Conservation (phyloP, 2,329 filamentous ascomycete species). For the Aspergillus pseudotamarii region DNA sequence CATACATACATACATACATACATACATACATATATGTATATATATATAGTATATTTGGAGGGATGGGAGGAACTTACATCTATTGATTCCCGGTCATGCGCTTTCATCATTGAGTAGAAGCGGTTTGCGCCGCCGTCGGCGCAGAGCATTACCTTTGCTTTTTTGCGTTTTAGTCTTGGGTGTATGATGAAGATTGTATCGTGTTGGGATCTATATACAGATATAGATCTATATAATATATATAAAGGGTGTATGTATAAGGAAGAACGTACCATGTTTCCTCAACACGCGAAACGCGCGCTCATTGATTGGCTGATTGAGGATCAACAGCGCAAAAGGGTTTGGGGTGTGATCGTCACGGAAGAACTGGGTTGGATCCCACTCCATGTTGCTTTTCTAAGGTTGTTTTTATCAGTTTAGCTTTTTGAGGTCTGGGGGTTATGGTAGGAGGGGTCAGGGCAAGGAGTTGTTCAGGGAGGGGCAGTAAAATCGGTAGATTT, state of each 20-base stretch:
- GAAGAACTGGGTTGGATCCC: slow-evolving; percentile 47
- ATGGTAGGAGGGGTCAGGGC: no score
- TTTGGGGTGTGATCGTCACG: slow-evolving; percentile 26
- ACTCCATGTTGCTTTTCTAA: slow-evolving; percentile 32
- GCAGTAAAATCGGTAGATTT: no score
- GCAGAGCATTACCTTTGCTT: slow-evolving; percentile 71
- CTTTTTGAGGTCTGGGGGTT: no score
- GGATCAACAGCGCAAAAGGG: slow-evolving; percentile 56
- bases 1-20: slow-evolving; percentile 10
- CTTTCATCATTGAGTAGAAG: slow-evolving; percentile 58
- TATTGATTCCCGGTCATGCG: slow-evolving; percentile 29
- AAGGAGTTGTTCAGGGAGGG: no score
- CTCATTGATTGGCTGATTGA: slow-evolving; percentile 63
- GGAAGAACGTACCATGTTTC: slow-evolving; percentile 35
- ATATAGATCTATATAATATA: no score
- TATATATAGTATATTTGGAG: slow-evolving; percentile 9
- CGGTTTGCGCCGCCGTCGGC: slow-evolving; percentile 91
- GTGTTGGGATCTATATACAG: no score
- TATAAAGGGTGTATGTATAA: no score
- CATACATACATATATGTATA: slow-evolving; percentile 7
- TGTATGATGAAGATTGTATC: no score
- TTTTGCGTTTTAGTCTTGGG: not conserved
- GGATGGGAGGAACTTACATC: slow-evolving; percentile 30
- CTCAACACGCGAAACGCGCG: slow-evolving; percentile 42
- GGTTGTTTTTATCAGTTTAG: not conserved